Percentiles rank a stretch among this genome's conserved stretches.
These are phyloP conservation scores for Roridomyces roridus DNA, from an alignment of 768 basidiomycete genomes.

Conservation along the genomic window DNA sequence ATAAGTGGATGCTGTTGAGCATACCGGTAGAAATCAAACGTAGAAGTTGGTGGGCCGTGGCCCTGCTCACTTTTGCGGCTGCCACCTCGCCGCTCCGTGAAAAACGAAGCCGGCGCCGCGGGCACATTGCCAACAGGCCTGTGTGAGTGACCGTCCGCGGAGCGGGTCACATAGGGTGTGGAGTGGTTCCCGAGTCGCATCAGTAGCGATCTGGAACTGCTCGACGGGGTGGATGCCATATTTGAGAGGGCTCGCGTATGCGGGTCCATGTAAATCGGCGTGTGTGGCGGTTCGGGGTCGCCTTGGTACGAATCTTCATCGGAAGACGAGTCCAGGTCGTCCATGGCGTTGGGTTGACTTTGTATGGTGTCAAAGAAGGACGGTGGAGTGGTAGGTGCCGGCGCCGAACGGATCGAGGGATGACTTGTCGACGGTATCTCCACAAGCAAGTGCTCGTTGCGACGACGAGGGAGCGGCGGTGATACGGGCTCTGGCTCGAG, in stretches of 20 bases:
- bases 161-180: conserved; percentile 63
- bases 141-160: conserved; percentile 44
- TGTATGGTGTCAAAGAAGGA: conserved; percentile 82
- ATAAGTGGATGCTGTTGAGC: conserved; percentile 45
- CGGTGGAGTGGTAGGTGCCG: conserved; percentile 67
- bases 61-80: conserved; percentile 46
- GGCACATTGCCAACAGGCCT: conserved; percentile 62
- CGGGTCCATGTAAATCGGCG: conserved; percentile 36
- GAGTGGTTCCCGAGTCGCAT: conserved; percentile 76
- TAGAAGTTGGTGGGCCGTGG: conserved; percentile 41
- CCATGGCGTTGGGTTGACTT: conserved; percentile 72
- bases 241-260: conserved; percentile 46
- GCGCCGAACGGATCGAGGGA: conserved; percentile 62
- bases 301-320: conserved; percentile 49
- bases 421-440: conserved; percentile 52
- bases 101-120: conserved; percentile 47
- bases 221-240: conserved; percentile 31
- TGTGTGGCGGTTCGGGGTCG: conserved; percentile 39
- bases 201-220: conserved; percentile 45
- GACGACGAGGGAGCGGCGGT: conserved; percentile 47
- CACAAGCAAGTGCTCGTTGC: conserved; percentile 41
- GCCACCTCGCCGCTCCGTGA: conserved; percentile 50
- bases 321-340: conserved; percentile 71
- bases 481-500: conserved; percentile 50
- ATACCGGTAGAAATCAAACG: conserved; percentile 55